Conservation (phyloP, 2,329 filamentous ascomycete genomes). For the Daldinia eschscholtzii region DNA sequence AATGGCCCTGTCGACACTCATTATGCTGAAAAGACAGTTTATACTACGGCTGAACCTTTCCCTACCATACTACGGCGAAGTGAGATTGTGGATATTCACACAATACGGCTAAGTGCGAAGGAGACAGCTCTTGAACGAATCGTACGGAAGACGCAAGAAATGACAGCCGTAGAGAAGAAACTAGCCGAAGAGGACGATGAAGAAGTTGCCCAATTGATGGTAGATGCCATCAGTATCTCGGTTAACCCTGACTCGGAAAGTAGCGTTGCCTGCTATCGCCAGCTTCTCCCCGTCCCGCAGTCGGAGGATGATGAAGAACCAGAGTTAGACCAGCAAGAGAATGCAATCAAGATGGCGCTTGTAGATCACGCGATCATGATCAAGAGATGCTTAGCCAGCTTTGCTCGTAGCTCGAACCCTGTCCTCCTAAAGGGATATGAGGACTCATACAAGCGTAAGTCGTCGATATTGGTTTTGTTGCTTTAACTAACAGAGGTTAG, state of each 20-base stretch:
- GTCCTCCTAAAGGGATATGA: conserved; percentile 67
- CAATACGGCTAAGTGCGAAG: conserved; percentile 76
- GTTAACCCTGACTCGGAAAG: conserved; percentile 80
- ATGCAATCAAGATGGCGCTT: conserved; percentile 84
- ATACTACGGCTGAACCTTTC: conserved; percentile 86
- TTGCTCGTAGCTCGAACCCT: conserved; percentile 73
- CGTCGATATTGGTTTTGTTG: background rate
- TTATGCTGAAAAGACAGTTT: conserved; percentile 85
- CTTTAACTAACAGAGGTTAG: conserved; percentile 54
- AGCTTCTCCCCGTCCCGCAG: conserved; percentile 72
- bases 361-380: conserved; percentile 91
- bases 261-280: conserved; percentile 82
- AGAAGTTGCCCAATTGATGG: conserved; percentile 74
- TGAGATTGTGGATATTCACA: conserved; percentile 79
- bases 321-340: conserved; percentile 73
- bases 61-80: conserved; percentile 91
- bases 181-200: conserved; percentile 80
- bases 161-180: conserved; percentile 80
- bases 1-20: conserved; percentile 78
- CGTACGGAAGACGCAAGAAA: conserved; percentile 89
- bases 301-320: conserved; percentile 62
- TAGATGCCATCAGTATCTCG: conserved; percentile 81
- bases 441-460: conserved; percentile 75
- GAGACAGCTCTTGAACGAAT: conserved; percentile 94
- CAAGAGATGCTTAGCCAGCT: conserved; percentile 81